Evolutionary conservation across 139 green algal species (phyloP), one percentile per base, ranked within the genome.

Genomic region (Chlorella sp.): DNA sequence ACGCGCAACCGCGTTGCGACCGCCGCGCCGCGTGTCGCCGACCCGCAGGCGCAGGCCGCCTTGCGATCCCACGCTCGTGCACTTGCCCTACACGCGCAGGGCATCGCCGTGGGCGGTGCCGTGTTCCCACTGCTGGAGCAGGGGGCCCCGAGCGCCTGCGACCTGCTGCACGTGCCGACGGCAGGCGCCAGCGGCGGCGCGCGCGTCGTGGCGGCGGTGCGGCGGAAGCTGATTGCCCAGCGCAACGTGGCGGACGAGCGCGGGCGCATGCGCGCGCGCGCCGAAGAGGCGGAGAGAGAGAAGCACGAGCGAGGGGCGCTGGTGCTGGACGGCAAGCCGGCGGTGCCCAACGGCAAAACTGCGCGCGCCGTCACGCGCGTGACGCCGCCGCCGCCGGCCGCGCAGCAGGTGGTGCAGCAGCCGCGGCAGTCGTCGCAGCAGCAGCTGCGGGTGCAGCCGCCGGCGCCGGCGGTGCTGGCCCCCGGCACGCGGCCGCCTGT

Each of bases 171-270:
- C 15, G 36, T 78, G 72, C 40, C 46, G 33, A 15, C 46, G 23
- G 38, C 9, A 9, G 58, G 61, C 60, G 45, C 19, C 35, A 31
- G 42, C 42, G 48, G 33, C 31, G 38, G 6, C 36, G 38, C 36
- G 5, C 5, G 36, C 41, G 41, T 78, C 4, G 17, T 71, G 12
- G 72, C 25, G 8, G 41, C 38, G 27, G 70, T 73, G 19, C 42
- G 41, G 3, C 70, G 73, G 43, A 82, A 79, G 40, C 61, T 79
- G 9, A 40, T 78, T 43, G 60, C 73, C 38, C 45, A 43, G 43
- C 62, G 73, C 48, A 73, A 73, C 29, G 36, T 79, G 17, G 60
- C 43, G n/a, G 62, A 79, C 5, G 73, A 79, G 73, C 46, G 63
- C n/a, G 29, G 31, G 4, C 38, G 73, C 11, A 50, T 79, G n/a